These are phyloP conservation scores for Eutrema salsugineum DNA, from an alignment of 441 rosid species.

Conservation along the genomic window DNA sequence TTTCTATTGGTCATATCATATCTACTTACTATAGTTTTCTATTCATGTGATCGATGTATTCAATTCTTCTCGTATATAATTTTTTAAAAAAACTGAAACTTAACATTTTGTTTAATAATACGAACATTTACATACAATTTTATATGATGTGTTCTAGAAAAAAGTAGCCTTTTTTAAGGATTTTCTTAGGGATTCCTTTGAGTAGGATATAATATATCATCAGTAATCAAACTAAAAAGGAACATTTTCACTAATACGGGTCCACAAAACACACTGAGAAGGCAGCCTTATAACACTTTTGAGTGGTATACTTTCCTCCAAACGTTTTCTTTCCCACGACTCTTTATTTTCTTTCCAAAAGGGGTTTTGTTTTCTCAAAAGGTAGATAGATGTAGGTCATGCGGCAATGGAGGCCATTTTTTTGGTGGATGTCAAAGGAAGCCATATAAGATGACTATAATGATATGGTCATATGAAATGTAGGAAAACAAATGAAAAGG, in stretches of 20 bases:
- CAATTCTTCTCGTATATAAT: neutral
- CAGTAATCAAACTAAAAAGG: neutral
- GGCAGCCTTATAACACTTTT: constrained; percentile 7
- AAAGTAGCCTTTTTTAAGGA: too few relatives aligned
- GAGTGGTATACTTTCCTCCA: constrained; percentile 11
- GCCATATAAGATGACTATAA: constrained; percentile 2
- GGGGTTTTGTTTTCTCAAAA: constrained; percentile 17
- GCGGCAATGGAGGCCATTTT: neutral
- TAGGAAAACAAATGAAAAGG: neutral
- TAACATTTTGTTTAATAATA: neutral
- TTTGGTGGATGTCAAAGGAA: neutral
- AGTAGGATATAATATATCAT: neutral
- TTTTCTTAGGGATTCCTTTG: neutral
- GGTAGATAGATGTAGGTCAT: constrained; percentile 19
- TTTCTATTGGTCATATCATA: neutral
- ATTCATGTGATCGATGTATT: neutral
- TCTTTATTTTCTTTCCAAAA: constrained; percentile 23
- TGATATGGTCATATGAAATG: neutral
- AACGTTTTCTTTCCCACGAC: constrained; percentile 9
- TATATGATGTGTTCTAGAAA: too few relatives aligned
- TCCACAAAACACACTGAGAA: constrained; percentile 1
- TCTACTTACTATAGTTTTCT: neutral
- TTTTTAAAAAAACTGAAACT: too few relatives aligned
- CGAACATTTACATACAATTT: neutral
- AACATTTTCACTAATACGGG: neutral